Evolutionary conservation across 73 alveolate genomes (phyloP), one percentile per base, ranked within the genome.

Genomic region (Tetrahymena borealis): DNA sequence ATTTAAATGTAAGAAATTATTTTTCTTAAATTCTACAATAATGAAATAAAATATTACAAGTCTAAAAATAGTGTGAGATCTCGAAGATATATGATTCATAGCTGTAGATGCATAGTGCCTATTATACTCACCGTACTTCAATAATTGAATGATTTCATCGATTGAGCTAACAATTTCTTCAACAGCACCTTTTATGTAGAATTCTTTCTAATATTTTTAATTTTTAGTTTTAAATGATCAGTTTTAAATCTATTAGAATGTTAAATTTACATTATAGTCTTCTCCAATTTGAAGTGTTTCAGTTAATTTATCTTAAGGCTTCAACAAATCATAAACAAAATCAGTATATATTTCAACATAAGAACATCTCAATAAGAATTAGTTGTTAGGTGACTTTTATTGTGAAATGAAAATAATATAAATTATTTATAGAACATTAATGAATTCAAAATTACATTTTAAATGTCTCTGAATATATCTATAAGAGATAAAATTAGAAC

Each of bases 301-400:
- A 20, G 41, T 91, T 16, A 95, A 90, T 78, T 93, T 96, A 16
- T 90, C 43, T 2, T 91, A 79, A 20, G 93, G 93, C 43, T 94
- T 94, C 39, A 98, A 96, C 90, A 98, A 96, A 94, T 98, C 99
- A 94, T 96, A 98, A n/a, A 98, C 97, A 78, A 95, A 93, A 90
- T 98, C 99, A 96, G 98, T 98, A 90, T 98, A 98, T 5, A 98
- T 98, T 95, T 98, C 99, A 85, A 98, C 78, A 40, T 93, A 98
- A 39, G 99, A 97, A 91, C 99, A 97, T 93, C 97, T 97, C 12
- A 98, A 94, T 41, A 94, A 95, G 94, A 85, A 95, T 24, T 91
- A 35, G 39, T 91, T 94, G 78, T 39, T 90, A 18, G 91, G 90
- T 33, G 85, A 60, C 85, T 60, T 24, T 24, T 2, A 60, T 1